Conservation (phyloP, 768 basidiomycete species). For the Omphalotus guepiniiformis region DNA sequence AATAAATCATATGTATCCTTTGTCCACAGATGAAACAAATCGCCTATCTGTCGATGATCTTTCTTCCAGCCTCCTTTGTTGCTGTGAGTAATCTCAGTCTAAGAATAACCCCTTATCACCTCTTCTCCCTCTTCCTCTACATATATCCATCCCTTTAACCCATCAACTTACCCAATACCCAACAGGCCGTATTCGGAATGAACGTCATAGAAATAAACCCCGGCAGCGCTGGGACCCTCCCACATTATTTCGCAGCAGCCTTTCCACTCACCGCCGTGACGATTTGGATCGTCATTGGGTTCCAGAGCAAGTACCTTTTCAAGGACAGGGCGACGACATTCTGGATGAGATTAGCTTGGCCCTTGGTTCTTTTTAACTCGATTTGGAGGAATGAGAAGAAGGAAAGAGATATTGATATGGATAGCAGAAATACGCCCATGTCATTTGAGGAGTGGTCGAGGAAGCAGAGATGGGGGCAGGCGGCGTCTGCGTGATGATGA, state of each 20-base stretch:
- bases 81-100: conserved; percentile 32
- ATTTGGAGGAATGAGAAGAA: no score
- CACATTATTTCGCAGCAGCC: conserved; percentile 38
- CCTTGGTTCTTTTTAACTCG: conserved; percentile 1
- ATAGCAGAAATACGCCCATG: no score
- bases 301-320: conserved; percentile 35
- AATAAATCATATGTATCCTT: no score
- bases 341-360: conserved; percentile 9
- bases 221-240: conserved; percentile 32
- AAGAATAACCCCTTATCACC: not conserved
- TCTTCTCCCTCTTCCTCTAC: not conserved
- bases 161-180: not conserved
- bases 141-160: not conserved
- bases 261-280: conserved; percentile 45
- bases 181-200: conserved; percentile 56
- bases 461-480: no score
- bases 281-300: conserved; percentile 52
- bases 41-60: conserved; percentile 59
- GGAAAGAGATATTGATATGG: no score
- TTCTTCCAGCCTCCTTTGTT: conserved; percentile 53
- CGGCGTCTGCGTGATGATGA: no score
- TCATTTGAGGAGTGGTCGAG: no score
- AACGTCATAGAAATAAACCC: conserved; percentile 43
- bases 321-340: conserved; percentile 1
- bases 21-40: conserved; percentile 48